Evolutionary conservation across 257 asterid species (phyloP), one percentile per base, ranked within the genome.

Genomic region (Nicotiana attenuata): DNA sequence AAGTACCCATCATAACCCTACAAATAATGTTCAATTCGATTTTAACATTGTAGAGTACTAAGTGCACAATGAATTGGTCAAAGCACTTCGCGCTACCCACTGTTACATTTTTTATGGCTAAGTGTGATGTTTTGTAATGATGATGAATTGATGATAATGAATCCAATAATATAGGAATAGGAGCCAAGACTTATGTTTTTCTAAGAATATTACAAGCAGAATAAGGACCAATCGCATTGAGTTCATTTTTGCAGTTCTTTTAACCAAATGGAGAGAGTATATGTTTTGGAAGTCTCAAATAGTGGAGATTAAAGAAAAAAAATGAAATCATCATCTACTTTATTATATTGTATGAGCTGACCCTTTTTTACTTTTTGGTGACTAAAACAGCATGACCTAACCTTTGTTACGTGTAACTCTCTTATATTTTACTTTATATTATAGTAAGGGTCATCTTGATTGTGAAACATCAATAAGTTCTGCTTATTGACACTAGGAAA

Each of bases 11-110:
- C 22, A 71, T 45, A n/a, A 45, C 22, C 47, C 45, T 7, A 8
- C 47, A 41, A 41, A 53, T 33, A 38, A 64, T 69, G 77, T 38
- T 69, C 31, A 38, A 38, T 69, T 69, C 41, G 28, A 69, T 38
- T 69, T 35, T 41, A 41, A n/a, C 20, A 69, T 38, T 41, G 22
- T 19, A 47, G 78, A 22, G 60, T 45, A 73, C 2, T 14, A 20
- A 71, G 38, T 73, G 78, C 78, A 22, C 15, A 73, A 45, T 73
- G 24, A 45, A 22, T 22, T 73, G 78, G 20, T 73, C 78, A 73
- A 73, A 22, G 38, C 61, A 73, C 61, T 73, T 24, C 24, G 57
- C 41, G 20, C 61, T 14, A 24, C 61, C 52, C 61, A 73, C 78
- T 24, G 47, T 47, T 24, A 22, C 78, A 73, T 45, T 68, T 71